Percentiles rank a stretch among this genome's conserved stretches.
These are phyloP conservation scores for Omphalea diandra DNA, from an alignment of 441 rosid species.

Conservation along the genomic window DNA sequence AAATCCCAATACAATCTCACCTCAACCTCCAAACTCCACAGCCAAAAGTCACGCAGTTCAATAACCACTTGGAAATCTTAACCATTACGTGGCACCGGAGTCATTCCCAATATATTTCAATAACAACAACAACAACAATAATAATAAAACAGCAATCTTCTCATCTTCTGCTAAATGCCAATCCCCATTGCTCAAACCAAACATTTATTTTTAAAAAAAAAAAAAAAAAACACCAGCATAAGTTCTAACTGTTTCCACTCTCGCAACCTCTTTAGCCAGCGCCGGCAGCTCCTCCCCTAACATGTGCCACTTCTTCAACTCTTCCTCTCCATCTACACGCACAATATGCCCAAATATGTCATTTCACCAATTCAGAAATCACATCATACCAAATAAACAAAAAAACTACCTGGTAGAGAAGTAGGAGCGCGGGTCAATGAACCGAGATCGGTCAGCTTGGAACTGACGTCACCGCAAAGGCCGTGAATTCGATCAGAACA, in stretches of 20 bases:
- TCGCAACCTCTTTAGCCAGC: slow-evolving; percentile 83
- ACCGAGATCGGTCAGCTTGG: slow-evolving; percentile 51
- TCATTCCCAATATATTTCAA: background rate
- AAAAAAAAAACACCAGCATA: slow-evolving; percentile 64
- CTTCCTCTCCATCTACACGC: slow-evolving; percentile 33
- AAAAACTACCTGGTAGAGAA: slow-evolving; percentile 41
- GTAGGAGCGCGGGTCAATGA: slow-evolving; percentile 36
- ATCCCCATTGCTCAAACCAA: background rate
- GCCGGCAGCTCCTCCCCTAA: slow-evolving; percentile 76
- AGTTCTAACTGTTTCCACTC: slow-evolving; percentile 75
- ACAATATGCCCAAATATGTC: background rate
- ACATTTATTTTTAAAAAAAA: background rate
- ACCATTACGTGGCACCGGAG: too few species aligned
- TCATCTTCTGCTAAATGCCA: background rate
- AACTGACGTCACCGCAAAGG: slow-evolving; percentile 36
- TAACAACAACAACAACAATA: background rate
- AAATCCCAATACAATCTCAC: background rate
- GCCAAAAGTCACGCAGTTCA: background rate
- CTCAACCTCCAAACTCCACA: background rate
- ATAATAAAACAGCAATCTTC: background rate
- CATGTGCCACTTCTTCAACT: slow-evolving; percentile 34
- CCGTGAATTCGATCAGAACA: slow-evolving; percentile 56
- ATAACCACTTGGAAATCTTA: background rate
- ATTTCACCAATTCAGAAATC: background rate
- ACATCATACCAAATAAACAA: too few species aligned